Percentiles rank a stretch among this genome's conserved stretches.
Conservation (phyloP, 139 green algal species). For the Trebouxia sp. region DNA sequence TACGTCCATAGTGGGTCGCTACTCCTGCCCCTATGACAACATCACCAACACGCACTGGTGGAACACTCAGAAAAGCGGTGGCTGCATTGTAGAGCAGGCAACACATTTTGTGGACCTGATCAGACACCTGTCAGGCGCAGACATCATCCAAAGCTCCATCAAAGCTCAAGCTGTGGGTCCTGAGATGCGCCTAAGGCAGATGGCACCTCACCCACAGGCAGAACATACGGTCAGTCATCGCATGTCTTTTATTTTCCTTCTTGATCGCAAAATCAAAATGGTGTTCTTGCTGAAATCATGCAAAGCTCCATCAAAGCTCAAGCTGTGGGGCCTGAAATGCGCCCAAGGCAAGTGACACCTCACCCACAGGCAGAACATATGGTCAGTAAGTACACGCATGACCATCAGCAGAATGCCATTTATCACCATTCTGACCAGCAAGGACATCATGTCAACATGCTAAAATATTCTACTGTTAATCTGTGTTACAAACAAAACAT, state of each 20-base stretch:
- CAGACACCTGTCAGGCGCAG: slow-evolving; percentile 1
- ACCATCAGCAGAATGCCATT: no score
- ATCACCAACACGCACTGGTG: slow-evolving; percentile 30
- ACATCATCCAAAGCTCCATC: slow-evolving; percentile 12
- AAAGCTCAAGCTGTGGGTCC: slow-evolving; percentile 24
- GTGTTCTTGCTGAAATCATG: not conserved
- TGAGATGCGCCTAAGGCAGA: slow-evolving; percentile 15
- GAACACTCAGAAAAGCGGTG: slow-evolving; percentile 15
- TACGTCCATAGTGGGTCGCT: slow-evolving; percentile 5
- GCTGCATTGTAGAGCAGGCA: slow-evolving; percentile 34
- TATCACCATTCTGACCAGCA: no score
- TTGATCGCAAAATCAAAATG: no score
- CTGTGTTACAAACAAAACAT: no score
- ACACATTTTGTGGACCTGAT: slow-evolving; percentile 40
- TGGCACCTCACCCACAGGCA: slow-evolving; percentile 2
- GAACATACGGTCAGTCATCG: slow-evolving; percentile 26
- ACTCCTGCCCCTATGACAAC: slow-evolving; percentile 30
- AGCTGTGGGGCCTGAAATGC: slow-evolving; percentile 25
- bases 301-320: slow-evolving; percentile 10
- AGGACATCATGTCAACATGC: no score
- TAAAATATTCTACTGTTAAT: no score
- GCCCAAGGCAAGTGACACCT: slow-evolving; percentile 10
- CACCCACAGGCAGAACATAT: slow-evolving; percentile 7
- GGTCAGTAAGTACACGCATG: no score
- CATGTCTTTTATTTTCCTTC: no score